Conservation (phyloP, 2,329 filamentous ascomycete genomes). For the Aspergillus neoniger region DNA sequence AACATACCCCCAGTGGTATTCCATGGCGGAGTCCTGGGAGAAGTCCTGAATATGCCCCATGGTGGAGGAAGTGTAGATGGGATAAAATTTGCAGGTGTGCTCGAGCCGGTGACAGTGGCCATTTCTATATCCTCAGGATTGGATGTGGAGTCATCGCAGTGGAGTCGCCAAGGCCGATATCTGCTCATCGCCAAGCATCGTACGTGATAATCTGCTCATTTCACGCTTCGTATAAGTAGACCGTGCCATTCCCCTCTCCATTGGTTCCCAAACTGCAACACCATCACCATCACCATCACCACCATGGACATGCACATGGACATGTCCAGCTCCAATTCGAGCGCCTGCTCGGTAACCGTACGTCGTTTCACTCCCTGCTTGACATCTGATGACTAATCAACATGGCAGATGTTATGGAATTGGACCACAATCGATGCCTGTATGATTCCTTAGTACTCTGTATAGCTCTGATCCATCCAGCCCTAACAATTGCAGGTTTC, state of each 20-base stretch:
- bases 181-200: conserved; percentile 11
- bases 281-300: neutral
- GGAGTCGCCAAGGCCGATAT: conserved; percentile 9
- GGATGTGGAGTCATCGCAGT: neutral
- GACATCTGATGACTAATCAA: neutral
- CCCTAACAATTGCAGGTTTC: conserved; percentile 3
- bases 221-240: too few relatives aligned
- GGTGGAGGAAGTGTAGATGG: neutral
- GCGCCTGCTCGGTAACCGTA: conserved; percentile 27
- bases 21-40: conserved; percentile 39
- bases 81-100: neutral
- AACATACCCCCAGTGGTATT: conserved; percentile 60
- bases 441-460: neutral
- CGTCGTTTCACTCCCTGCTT: conserved; percentile 2
- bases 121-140: neutral
- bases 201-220: too few relatives aligned
- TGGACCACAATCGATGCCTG: conserved; percentile 29
- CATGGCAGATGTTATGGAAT: conserved; percentile 29
- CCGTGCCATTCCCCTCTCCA: too few relatives aligned
- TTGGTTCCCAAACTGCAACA: neutral
- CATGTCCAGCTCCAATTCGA: conserved; percentile 15
- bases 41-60: conserved; percentile 51
- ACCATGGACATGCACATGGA: conserved; percentile 23
- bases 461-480: too few relatives aligned
- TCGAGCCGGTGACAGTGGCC: neutral